Evolutionary conservation across 495 filamentous ascomycete genomes (phyloP).

Genomic region (Trichoderma erinaceum): DNA sequence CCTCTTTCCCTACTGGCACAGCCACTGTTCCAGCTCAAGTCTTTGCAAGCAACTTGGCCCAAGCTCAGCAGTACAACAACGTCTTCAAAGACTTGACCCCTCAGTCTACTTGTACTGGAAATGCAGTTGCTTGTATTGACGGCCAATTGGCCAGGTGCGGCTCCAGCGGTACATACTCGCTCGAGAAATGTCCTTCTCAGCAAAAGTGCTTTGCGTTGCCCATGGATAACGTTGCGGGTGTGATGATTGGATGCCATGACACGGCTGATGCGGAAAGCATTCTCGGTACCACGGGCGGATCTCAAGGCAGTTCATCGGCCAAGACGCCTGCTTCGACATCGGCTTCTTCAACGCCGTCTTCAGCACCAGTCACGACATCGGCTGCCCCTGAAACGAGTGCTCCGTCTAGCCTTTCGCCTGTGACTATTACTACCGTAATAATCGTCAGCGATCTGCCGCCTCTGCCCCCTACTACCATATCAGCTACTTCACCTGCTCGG

Average conservation of each 20-base stretch:
- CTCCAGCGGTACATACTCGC: background rate
- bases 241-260: constrained; percentile 9
- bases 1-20: background rate
- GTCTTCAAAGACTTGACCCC: constrained; percentile 1
- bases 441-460: background rate
- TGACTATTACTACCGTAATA: background rate
- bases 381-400: background rate
- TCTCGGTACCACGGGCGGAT: background rate
- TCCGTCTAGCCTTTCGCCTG: background rate
- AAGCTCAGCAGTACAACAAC: background rate
- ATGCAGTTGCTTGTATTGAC: constrained; percentile 2
- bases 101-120: background rate
- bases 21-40: background rate
- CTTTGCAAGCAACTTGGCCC: constrained; percentile 2
- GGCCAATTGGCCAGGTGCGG: background rate
- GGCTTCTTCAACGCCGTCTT: background rate
- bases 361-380: background rate
- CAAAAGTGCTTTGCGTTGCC: constrained; percentile 11
- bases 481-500: background rate
- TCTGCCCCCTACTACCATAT: background rate
- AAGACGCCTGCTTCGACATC: background rate
- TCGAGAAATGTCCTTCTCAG: background rate
- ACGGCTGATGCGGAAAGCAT: background rate
- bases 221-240: background rate
- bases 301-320: background rate